Evolutionary conservation across 345 rosid genomes (phyloP), one percentile per base, ranked within the genome.

Genomic region (Citrus medica): DNA sequence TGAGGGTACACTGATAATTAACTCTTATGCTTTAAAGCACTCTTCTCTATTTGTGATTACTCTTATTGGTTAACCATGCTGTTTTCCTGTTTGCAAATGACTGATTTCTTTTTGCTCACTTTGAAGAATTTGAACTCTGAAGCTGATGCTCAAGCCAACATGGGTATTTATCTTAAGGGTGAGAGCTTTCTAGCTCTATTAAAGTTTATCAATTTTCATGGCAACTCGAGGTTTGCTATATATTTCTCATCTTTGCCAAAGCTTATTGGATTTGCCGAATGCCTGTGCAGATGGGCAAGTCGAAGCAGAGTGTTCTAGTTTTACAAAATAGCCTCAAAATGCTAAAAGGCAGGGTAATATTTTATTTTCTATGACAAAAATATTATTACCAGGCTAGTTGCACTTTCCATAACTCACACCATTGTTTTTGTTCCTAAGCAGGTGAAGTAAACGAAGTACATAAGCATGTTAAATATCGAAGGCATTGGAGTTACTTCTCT

Each of bases 121-220:
- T 78, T 81, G 73, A 56, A 91, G 98, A 92, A 93, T 80, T 80
- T 73, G 64, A 93, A 94, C 79, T 79, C 89, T 6, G 94, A 85
- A 30, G 98, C 97, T 65, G 98, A 93, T 87, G 80, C 79, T 5
- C 94, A 93, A 75, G 98, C 97, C 61, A 94, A 94, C 78, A 79
- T 70, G 73, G 97, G 91, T 48, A 58, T 90, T 25, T 28, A 76
- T 76, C 94, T 94, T 35, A 71, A 17, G 70, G 92, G 97, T 94
- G 83, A 85, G 90, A 59, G 59, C 71, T 32, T 61, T 56, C 14
- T 64, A 22, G 35, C 67, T 75, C 12, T 7, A 65, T 24, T 7
- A 14, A 53, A 25, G 27, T 64, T 72, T 46, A 22, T 24, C 2
- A 13, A 28, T 28, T 21, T 76, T 75, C 58, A 30, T 24, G 13